phyloP scores from a whole-genome alignment of 306 rosid genomes.

The Begonia peltatifolia region DNA sequence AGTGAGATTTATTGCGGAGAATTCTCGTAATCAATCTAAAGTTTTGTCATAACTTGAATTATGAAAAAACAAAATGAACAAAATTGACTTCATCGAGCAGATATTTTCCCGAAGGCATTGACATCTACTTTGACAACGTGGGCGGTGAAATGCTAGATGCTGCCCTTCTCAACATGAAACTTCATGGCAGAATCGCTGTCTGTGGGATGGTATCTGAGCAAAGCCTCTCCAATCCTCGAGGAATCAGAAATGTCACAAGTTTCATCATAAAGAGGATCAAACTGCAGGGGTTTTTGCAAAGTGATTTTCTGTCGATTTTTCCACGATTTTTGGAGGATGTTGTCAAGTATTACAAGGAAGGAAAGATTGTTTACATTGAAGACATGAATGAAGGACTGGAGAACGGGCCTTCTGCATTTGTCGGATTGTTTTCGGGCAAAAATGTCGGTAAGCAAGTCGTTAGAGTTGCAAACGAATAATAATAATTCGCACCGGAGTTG shows the following conservation, averaged over 20 bases:
- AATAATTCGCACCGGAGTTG: too few relatives aligned
- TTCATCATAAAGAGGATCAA: conserved; percentile 21
- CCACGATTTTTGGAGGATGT: conserved; percentile 27
- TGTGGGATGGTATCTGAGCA: conserved; percentile 41
- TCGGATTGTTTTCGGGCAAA: conserved; percentile 29
- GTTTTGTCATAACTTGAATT: neutral
- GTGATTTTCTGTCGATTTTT: conserved; percentile 22
- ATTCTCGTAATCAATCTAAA: too few relatives aligned
- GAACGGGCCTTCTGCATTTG: conserved; percentile 31
- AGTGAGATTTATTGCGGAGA: too few relatives aligned
- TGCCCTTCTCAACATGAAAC: conserved; percentile 32
- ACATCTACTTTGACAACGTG: conserved; percentile 45
- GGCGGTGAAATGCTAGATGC: conserved; percentile 48
- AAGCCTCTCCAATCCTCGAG: conserved; percentile 18
- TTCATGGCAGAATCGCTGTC: conserved; percentile 28
- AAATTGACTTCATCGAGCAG: conserved; percentile 11
- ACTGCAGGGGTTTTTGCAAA: conserved; percentile 30
- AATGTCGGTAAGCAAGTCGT: conserved; percentile 40
- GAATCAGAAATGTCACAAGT: conserved; percentile 22
- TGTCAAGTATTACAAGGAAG: conserved; percentile 18
- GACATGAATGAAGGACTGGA: conserved; percentile 36
- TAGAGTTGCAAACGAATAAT: conserved; percentile 3
- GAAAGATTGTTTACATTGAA: conserved; percentile 37
- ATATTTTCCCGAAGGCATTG: conserved; percentile 38
- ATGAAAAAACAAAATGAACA: too few relatives aligned